Evolutionary conservation across 805 yeast species (phyloP), one percentile per base, ranked within the genome.

Genomic region (Spathaspora passalidarum): DNA sequence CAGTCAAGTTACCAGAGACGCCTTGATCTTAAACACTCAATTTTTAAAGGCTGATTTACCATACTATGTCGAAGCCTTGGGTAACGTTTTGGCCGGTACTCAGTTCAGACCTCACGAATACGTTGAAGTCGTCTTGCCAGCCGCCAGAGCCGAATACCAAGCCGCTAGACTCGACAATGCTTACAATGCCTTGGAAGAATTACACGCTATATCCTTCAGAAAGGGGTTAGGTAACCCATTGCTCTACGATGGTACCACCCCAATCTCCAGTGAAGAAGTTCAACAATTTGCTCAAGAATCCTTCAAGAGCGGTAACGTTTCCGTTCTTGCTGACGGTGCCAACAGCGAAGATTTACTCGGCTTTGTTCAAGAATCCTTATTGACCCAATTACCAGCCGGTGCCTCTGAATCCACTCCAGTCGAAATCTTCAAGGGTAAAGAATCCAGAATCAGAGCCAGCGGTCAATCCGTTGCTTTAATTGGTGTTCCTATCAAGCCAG

Each of bases 41-140:
- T 94, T 94, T 75, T 79, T 92, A 69, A 83, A 84, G 65, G 88
- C 86, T 70, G 87, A 84, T 65, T 80, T 94, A 62, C 98, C 98
- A 49, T 94, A 83, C 79, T 94, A 81, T 68, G 96, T 92, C 52
- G 86, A 86, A 60, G 86, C 88, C 23, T 72, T 94, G 47, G 92
- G 88, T 60, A 84, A 84, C 58, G 86, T 86, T 46, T 63, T 86
- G 47, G 68, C 83, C 61, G 77, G 78, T 66, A 80, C 96, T 40
- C 69, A 83, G 32, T 91, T 76, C 81, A 86, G 85, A 71, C 82
- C 85, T 44, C 89, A 88, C 72, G 97, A 94, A 76, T 76, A 86
- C 50, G 68, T 69, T 45, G 99, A 94, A 79, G 73, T 81, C 53
- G 96, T 88, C 26, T 68, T 81, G 49, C 98, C 97, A 53, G 81